Evolutionary conservation across 1,284 basidiomycete genomes (phyloP), one percentile per base, ranked within the genome.

Genomic region (Takashimella koratensis): DNA sequence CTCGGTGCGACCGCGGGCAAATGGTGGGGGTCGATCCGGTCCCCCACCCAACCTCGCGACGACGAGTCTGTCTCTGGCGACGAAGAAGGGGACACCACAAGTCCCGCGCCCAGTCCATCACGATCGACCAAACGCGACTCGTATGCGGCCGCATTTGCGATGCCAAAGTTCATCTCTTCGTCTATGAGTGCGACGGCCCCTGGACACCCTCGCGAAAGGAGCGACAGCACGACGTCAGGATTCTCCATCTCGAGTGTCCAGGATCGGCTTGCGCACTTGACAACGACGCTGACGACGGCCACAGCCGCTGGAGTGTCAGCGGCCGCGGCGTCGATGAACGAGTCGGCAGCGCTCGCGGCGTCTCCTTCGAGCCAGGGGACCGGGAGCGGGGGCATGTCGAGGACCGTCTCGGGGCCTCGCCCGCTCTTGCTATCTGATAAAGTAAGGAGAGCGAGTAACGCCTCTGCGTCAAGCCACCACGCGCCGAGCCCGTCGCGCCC

Each of bases 371-470:
- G 42, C 20, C 12, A 21, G 10, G 24, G 13, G 27, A 10, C 24
- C 5, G 6, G 16, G 12, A 47, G 16, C 8, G 6, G 16, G 12
- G 30, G 16, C 8, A 5, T 13, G 16, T 22, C 46, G 16, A 30
- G 22, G 5, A 6, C 46, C 12, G 24, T 53, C 0, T 53, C 58
- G 11, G 60, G 60, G 3, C 65, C 67, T 5, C 53, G 62, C 21
- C 66, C 67, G 4, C 55, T 70, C 3, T 44, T 67, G 11, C 58
- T 70, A 2, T 65, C 62, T 2, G 51, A 56, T 13, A 52, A 58
- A 3, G 60, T 52, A 1, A 43, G 67, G 11, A 48, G 63, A 19
- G 63, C 61, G 22, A 59, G 58, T 47, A 52, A 52, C 51, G 30
- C 30, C 16, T 36, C 30, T 8, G 8, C 30, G 8, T 36, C 8